Base-by-base conservation (phyloP, 2,329 filamentous ascomycete species). In the Zarea fungicola region DNA sequence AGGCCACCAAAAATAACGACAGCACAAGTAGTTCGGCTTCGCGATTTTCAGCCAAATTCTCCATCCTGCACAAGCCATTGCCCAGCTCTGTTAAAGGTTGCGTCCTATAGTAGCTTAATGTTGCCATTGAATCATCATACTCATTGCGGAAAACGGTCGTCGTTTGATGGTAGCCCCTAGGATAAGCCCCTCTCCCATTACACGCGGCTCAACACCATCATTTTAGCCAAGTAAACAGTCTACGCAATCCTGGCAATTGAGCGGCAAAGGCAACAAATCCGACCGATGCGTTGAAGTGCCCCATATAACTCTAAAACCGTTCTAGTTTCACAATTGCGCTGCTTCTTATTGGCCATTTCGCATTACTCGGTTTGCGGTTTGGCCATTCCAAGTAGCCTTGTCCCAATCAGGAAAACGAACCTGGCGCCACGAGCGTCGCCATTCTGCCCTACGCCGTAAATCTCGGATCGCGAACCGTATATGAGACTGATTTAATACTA, bases 381-480 rank as follows among this genome's bases (percentile, higher is more conserved):
- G n/a, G 42, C 42, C 13, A 6, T n/a, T 18, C 9, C 26, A 13
- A 21, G 31, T 21, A 26, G 32, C n/a, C n/a, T 16, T 45, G 28
- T 37, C 32, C 42, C n/a, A 34, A 41, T 19, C 34, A 48, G 37
- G 45, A 48, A 48, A 48, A 48, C 45, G 45, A 48, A 16, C 18
- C 21, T 13, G 7, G 16, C 31, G 35, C 28, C 45, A 26, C 35
- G n/a, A 19, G 16, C 10, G 11, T 32, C 4, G n/a, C 21, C n/a
- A 19, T n/a, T 18, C 26, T 6, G 19, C 18, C 25, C 13, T 45
- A 16, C 28, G 25, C 18, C 36, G 36, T 19, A 28, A n/a, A 48
- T 42, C 16, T 48, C 28, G 36, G 22, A 42, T 48, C 37, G 29
- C 4, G 14, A 22, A n/a, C 13, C 7, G 1, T 13, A n/a, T 34